phyloP scores from a whole-genome alignment of 768 basidiomycete species.

The Lentinula aciculospora region DNA sequence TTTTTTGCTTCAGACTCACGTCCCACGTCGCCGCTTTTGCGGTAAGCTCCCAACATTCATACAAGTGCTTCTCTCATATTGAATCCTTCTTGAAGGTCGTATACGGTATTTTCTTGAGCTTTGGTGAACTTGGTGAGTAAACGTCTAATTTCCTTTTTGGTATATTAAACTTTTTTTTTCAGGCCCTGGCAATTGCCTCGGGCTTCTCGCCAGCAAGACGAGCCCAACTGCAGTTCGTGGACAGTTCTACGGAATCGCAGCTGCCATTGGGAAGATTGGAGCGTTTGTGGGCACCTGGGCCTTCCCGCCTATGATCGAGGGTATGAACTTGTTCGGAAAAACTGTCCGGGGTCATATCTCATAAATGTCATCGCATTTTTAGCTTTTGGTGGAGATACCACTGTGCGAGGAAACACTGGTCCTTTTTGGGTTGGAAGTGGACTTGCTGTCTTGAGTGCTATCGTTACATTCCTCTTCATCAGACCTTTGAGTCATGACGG shows the following conservation, averaged over 20 bases:
- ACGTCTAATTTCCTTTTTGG: neutral
- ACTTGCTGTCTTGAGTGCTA: slow-evolving; percentile 74
- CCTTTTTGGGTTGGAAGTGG: slow-evolving; percentile 87
- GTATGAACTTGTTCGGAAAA: slow-evolving; percentile 25
- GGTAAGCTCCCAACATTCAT: slow-evolving; percentile 27
- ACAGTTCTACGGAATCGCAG: slow-evolving; percentile 81
- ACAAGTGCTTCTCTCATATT: neutral
- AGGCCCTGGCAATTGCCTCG: slow-evolving; percentile 84
- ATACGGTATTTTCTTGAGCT: slow-evolving; percentile 87
- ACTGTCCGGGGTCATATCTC: neutral
- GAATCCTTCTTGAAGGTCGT: slow-evolving; percentile 43
- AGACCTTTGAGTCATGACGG: slow-evolving; percentile 70
- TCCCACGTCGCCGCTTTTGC: slow-evolving; percentile 71
- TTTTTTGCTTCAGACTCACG: slow-evolving; percentile 37
- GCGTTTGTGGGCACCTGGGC: slow-evolving; percentile 82
- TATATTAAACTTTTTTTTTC: neutral
- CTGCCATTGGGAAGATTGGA: slow-evolving; percentile 81
- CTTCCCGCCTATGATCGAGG: slow-evolving; percentile 62
- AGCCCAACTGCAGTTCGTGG: slow-evolving; percentile 85
- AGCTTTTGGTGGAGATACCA: slow-evolving; percentile 57
- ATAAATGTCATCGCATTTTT: slow-evolving; percentile 10
- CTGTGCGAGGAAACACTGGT: slow-evolving; percentile 65
- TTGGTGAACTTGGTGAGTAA: slow-evolving; percentile 73
- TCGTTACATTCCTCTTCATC: slow-evolving; percentile 69
- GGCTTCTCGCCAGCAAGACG: slow-evolving; percentile 79